These are phyloP conservation scores for Corynascus novoguineensis DNA, from an alignment of 495 filamentous ascomycete species.

Conservation along the genomic window DNA sequence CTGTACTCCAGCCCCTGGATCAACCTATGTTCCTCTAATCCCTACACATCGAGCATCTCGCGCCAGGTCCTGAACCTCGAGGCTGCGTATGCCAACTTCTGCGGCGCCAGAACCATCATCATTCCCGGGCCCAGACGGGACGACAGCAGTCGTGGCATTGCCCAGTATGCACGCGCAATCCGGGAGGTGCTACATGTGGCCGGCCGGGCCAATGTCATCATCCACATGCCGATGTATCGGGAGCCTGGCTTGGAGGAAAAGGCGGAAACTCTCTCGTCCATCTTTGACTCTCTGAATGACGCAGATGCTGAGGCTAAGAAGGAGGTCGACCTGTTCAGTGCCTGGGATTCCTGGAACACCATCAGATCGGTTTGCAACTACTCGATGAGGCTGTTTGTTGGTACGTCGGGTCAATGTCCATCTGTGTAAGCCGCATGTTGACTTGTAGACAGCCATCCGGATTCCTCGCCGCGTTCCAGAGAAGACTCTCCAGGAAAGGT, in stretches of 20 bases:
- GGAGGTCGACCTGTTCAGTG: constrained; percentile 60
- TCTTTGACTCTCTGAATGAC: constrained; percentile 22
- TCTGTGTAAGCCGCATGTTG: neutral
- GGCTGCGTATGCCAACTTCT: constrained; percentile 90
- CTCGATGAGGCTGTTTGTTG: constrained; percentile 70
- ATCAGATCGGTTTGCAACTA: constrained; percentile 86
- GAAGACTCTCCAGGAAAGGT: constrained; percentile 70
- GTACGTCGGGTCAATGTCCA: constrained; percentile 49
- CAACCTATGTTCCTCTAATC: constrained; percentile 78
- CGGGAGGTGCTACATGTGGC: constrained; percentile 69
- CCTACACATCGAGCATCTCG: constrained; percentile 73
- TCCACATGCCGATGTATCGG: constrained; percentile 75
- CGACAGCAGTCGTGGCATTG: constrained; percentile 37
- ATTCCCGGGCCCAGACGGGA: constrained; percentile 64
- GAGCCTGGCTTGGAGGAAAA: constrained; percentile 41
- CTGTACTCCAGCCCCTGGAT: constrained; percentile 82
- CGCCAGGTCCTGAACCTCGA: constrained; percentile 86
- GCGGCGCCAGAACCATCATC: constrained; percentile 76
- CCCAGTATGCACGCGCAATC: constrained; percentile 80
- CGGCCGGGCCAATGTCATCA: constrained; percentile 69
- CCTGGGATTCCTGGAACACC: constrained; percentile 92
- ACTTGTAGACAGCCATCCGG: constrained; percentile 54
- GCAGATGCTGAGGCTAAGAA: constrained; percentile 16
- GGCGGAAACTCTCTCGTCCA: constrained; percentile 32
- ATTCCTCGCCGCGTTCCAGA: constrained; percentile 76